Evolutionary conservation across 169 alveolate species (phyloP), one percentile per base, ranked within the genome.

Genomic region (Miamiensis avidus): DNA sequence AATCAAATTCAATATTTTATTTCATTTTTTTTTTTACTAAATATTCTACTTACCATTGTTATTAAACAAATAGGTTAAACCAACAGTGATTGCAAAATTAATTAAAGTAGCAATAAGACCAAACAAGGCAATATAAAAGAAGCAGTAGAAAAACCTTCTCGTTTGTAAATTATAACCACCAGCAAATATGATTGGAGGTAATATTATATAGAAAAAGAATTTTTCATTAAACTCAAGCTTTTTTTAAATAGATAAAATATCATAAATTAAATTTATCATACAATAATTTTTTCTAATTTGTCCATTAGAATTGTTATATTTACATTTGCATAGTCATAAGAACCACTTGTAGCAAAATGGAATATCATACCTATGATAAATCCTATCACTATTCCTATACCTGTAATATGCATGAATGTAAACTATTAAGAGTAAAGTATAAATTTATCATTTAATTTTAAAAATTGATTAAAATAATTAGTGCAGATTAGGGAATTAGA

Each of bases 141-240:
- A 88, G 78, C 91, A 86, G 74, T 89, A 76, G 78, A 91, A 91
- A 84, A 94, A 94, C 72, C 91, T 82, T 84, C 89, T 89, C 79
- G 91, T 89, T 75, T 91, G 83, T 76, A 94, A 86, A 86, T 91
- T 91, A 86, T 87, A 94, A 27, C 97, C 97, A 29, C 95, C 93
- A 15, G 95, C 89, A 76, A 91, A 94, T 0, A 94, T 90, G 29
- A 94, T 94, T 25, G 95, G 94, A 33, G 97, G 97, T 34, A 94
- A 82, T 34, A 91, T 84, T 29, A 94, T 85, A 78, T 94, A 89
- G 85, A 94, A 94, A 85, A 94, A 94, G 78, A 91, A 78, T 73
- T 91, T 88, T 81, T 90, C 94, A 87, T 91, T 89, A 83, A 94
- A 94, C 27, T 77, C 81, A 31, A 90, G 33, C 77, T 85, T 77